Evolutionary conservation across 257 asterid species (phyloP), one percentile per base, ranked within the genome.

Genomic region (Solanum habrochaites): DNA sequence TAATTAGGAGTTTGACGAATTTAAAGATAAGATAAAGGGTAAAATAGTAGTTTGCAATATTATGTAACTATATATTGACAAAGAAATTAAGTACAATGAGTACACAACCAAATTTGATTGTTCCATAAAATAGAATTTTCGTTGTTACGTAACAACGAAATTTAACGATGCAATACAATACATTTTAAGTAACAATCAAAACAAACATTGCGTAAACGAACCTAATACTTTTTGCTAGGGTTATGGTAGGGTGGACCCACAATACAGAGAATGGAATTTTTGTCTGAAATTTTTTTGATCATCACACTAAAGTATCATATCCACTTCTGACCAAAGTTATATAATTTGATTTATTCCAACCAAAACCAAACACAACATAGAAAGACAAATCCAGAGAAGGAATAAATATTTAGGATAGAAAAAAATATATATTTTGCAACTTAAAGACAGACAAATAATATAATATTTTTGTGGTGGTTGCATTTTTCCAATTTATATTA

Each of bases 371-470:
- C 45, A 83, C 85, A 35, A 66, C 75, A 58, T 43, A 58, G 87
- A 62, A 87, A 89, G 89, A 58, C 88, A 89, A 71, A 77, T 47
- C 60, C 71, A 5, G 8, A n/a, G 20, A 60, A 69, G 64, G 85
- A 18, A 47, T 29, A 7, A 20, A 73, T 73, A 73, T 37, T 35
- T 73, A 37, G 69, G 43, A 49, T 18, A 6, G 25, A 23, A 20
- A 86, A 86, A 82, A 37, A 83, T 23, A 70, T 77, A 45, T 43
- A 52, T 52, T 49, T 32, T 73, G 60, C 18, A 62, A 78, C 40
- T 64, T 45, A 86, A 15, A 52, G 42, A 49, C 88, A 85, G 91
- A 87, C 88, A 87, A 85, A 81, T 29, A 32, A 81, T 23, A 32
- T 87, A 27, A 64, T 80, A 85, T 83, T 85, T 84, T 18, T 86